Base-by-base conservation (phyloP, 805 yeast species). In the Starmerella vitae region DNA sequence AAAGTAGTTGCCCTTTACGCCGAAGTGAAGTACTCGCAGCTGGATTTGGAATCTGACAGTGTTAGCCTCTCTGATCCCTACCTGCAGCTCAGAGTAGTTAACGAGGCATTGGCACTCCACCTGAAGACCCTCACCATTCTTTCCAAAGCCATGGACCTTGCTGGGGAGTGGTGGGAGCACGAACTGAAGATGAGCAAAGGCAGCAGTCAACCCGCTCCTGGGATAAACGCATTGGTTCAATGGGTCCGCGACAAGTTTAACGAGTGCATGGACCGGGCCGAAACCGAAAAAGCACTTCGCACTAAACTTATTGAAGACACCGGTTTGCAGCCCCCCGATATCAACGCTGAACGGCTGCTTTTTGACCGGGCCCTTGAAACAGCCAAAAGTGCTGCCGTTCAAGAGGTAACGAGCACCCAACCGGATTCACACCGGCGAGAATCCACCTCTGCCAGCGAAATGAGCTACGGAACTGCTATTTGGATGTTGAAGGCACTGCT, bases 331-430 rank as follows among this genome's bases (percentile, higher is more conserved):
- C 17, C 36, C 26, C 40, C 38, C 25, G 39, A 18, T 10, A 47
- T 55, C 5, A 68, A 77, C 39, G 83, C 93, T 3, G 96, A 88
- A 57, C 81, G 81, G 54, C 66, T 86, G 47, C 73, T 86, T 20
- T 91, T 88, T 60, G 95, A 91, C 51, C 68, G 97, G 35, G 96
- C 97, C 2, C 68, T 88, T 53, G 97, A 88, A 53, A 82, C 86
- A 65, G 81, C 94, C 2, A 72, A 93, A 51, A 75, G 74, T 36
- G 94, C 97, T 1, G 97, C 97, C 0, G 78, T 80, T 40, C 76
- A 78, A 55, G 98, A 88, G 60, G 66, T 85, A 51, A 20, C 43
- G 13, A 85, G 78, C 53, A 57, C 81, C 36, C 63, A 66, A 15
- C 33, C 15, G 6, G 30, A 22, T 6, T 14, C 33, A n/a, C 25